phyloP scores from a whole-genome alignment of 805 yeast genomes.

The Jamesozyma lodderae region DNA sequence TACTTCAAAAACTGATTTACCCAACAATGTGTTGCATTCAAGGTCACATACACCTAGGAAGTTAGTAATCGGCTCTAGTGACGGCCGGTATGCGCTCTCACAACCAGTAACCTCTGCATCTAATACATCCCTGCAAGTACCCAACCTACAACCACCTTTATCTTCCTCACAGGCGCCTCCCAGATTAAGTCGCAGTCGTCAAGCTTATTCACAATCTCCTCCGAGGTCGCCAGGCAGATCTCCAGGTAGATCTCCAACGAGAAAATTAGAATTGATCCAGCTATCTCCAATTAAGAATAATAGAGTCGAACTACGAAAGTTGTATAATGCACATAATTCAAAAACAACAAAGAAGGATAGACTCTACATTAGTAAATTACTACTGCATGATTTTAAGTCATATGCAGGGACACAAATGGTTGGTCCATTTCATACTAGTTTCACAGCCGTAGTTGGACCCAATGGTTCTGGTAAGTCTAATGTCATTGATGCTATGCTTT shows the following conservation, averaged over 20 bases:
- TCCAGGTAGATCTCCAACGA: slow-evolving; percentile 31
- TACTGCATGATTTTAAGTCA: slow-evolving; percentile 81
- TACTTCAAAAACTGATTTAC: not conserved
- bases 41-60: slow-evolving; percentile 22
- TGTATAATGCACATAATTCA: slow-evolving; percentile 22
- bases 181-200: slow-evolving; percentile 29
- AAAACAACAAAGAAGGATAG: slow-evolving; percentile 38
- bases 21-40: not conserved
- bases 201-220: slow-evolving; percentile 24
- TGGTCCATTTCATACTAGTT: slow-evolving; percentile 91
- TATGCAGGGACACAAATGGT: slow-evolving; percentile 89
- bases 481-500: slow-evolving; percentile 90
- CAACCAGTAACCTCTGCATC: slow-evolving; percentile 18
- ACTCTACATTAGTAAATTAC: slow-evolving; percentile 64
- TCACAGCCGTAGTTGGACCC: slow-evolving; percentile 97
- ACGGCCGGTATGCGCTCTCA: slow-evolving; percentile 15
- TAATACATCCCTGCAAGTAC: slow-evolving; percentile 18
- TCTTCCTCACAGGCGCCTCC: slow-evolving; percentile 21
- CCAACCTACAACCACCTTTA: slow-evolving; percentile 27
- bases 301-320: slow-evolving; percentile 26
- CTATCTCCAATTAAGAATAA: slow-evolving; percentile 34
- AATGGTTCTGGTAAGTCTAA: slow-evolving; percentile 98
- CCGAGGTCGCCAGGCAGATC: slow-evolving; percentile 28
- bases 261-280: slow-evolving; percentile 35
- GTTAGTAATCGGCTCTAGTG: slow-evolving; percentile 18